Base-by-base conservation (phyloP, 805 yeast species). In the Hagleromyces aurorensis region DNA sequence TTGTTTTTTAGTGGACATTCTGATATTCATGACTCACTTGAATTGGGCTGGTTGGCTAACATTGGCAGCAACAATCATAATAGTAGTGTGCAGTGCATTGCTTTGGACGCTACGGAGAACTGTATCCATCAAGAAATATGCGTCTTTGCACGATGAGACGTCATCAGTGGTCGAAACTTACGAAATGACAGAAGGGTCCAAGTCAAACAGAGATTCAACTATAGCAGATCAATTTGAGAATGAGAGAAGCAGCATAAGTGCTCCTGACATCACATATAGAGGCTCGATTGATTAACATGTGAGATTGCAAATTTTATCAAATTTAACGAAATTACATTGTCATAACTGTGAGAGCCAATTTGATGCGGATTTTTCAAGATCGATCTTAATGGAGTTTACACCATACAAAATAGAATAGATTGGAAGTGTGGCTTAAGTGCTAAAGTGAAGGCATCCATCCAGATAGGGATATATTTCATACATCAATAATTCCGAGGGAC, bases 1-100 rank as follows among this genome's bases (percentile, higher is more conserved):
- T 29, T 77, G 87, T 5, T 82, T 89, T 41, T 59, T 87, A 36
- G 84, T 84, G 3, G 97, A 89, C 52, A 70, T 87, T 21, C 55
- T 87, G 22, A 55, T 89, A 29, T 89, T 89, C 46, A 68, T 78
- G 2, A 82, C 87, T 2, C 74, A 75, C 48, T 59, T 89, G 32
- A 68, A 73, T 31, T 86, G 85, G 76, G 70, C 78, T 25, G 95
- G 95, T 15, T 89, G 96, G 96, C 60, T 80, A 29, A 69, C 82
- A 36, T 59, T 87, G 15, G 74, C 73, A 0, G 71, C 89, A 1
- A 72, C 91, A 0, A 69, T 79, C 2, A 52, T 78, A 18, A 64
- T 77, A 25, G 79, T 89, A 0, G 39, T 78, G 2, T 65, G 73
- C 16, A 75, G 84, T 1, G 68, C 85, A 2, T 51, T 78, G 40